A percentile compares a stretch with the other conserved stretches of the same genome.
Conservation (phyloP, 177 flowering plant species). For the Tripterygium wilfordii region DNA sequence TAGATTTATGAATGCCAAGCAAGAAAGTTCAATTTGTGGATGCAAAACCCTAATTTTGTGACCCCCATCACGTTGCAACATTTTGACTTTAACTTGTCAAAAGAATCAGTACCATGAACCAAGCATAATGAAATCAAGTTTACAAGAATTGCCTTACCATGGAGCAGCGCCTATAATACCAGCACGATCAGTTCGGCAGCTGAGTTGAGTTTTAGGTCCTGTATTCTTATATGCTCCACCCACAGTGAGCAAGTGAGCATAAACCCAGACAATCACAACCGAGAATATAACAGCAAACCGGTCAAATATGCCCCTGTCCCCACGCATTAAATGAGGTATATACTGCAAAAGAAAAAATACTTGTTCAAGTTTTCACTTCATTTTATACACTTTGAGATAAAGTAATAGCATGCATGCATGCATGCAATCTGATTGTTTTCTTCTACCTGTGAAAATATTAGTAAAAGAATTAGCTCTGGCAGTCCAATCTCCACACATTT, state of each 20-base stretch:
- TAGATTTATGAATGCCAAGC: no score
- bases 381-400: no score
- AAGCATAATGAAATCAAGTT: not conserved
- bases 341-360: constrained; percentile 79
- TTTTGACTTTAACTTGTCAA: no score
- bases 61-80: no score
- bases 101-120: not conserved
- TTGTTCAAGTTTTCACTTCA: no score
- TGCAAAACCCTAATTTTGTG: no score
- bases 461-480: constrained; percentile 63
- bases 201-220: constrained; percentile 29
- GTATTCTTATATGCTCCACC: constrained; percentile 44
- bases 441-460: constrained; percentile 78
- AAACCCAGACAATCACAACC: constrained; percentile 86
- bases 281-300: constrained; percentile 93
- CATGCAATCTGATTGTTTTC: no score
- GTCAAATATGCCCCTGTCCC: constrained; percentile 54
- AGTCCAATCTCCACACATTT: constrained; percentile 94
- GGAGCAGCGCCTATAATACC: constrained; percentile 62
- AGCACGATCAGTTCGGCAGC: constrained; percentile 48
- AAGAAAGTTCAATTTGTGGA: no score
- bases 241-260: constrained; percentile 79
- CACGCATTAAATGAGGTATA: constrained; percentile 48
- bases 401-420: no score
- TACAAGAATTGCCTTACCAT: constrained; percentile 34